Percentiles rank a stretch among this genome's conserved stretches.
These are phyloP conservation scores for Fonsecaea pugnacius DNA, from an alignment of 2,329 filamentous ascomycete species.

Conservation along the genomic window DNA sequence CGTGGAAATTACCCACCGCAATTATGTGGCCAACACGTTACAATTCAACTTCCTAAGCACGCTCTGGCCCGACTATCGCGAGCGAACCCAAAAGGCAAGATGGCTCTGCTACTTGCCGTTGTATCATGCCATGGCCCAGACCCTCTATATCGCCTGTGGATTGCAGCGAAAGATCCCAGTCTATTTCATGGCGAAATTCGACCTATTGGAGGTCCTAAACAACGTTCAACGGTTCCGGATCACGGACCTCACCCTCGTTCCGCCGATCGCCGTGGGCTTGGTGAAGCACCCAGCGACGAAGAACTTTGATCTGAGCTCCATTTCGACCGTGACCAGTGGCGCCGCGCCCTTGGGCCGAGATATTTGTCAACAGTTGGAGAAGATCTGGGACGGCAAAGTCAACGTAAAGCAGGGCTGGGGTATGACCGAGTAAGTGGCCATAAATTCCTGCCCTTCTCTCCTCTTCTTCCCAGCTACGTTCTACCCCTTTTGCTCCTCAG, in stretches of 20 bases:
- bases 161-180: slow-evolving; percentile 72
- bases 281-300: slow-evolving; percentile 46
- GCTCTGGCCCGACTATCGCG: slow-evolving; percentile 14
- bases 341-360: slow-evolving; percentile 2
- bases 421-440: slow-evolving; percentile 70
- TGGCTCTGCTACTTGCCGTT: slow-evolving; percentile 13
- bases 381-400: slow-evolving; percentile 36
- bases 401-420: slow-evolving; percentile 70
- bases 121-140: slow-evolving; percentile 17
- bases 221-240: slow-evolving; percentile 50
- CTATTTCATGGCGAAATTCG: slow-evolving; percentile 57
- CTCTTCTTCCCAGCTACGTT: too few species aligned
- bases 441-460: too few species aligned
- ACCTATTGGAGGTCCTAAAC: slow-evolving; percentile 44
- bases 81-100: slow-evolving; percentile 7
- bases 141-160: neutral
- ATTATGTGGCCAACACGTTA: slow-evolving; percentile 52
- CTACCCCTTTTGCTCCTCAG: too few species aligned
- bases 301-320: slow-evolving; percentile 69
- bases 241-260: slow-evolving; percentile 55
- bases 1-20: slow-evolving; percentile 56
- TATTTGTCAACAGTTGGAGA: neutral
- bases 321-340: neutral
- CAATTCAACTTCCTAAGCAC: slow-evolving; percentile 26
- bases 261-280: slow-evolving; percentile 48